Evolutionary conservation across 306 rosid species (phyloP).

Genomic region (Pyrus pyrifolia): DNA sequence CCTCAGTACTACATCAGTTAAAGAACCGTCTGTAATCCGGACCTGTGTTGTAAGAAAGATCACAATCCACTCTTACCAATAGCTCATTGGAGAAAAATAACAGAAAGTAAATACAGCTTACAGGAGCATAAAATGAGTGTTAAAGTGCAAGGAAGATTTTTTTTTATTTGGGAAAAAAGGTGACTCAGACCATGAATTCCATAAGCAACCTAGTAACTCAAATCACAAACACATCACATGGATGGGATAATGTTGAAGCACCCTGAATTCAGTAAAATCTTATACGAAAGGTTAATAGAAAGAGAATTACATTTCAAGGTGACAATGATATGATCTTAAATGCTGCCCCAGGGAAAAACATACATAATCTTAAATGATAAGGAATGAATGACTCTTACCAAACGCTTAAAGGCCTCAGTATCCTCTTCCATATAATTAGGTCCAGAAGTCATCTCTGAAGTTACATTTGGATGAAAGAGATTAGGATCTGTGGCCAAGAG

Average conservation of each 20-base stretch:
- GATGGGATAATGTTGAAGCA: not conserved
- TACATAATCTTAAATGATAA: conserved; percentile 10
- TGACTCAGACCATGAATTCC: not conserved
- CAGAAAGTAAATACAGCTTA: conserved; percentile 6
- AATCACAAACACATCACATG: not conserved
- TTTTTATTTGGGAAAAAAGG: not conserved
- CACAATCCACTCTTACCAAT: not conserved
- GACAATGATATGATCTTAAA: not conserved
- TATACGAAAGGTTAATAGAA: not conserved
- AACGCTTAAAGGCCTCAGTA: conserved; percentile 56
- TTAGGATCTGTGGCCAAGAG: conserved; percentile 66
- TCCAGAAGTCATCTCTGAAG: conserved; percentile 49
- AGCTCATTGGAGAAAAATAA: conserved; percentile 13
- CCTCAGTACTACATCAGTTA: conserved; percentile 54
- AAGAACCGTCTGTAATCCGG: conserved; percentile 55
- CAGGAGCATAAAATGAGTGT: not conserved
- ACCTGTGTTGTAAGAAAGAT: conserved; percentile 43
- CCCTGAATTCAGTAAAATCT: conserved; percentile 10
- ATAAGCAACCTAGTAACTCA: conserved; percentile 1
- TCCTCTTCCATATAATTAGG: conserved; percentile 88
- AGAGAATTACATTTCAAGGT: not conserved
- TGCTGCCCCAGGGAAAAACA: not conserved
- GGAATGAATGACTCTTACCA: conserved; percentile 48
- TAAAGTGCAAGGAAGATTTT: not conserved
- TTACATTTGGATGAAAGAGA: conserved; percentile 36